Conservation (phyloP, 148 eudicot species). For the Rheum nobile region DNA sequence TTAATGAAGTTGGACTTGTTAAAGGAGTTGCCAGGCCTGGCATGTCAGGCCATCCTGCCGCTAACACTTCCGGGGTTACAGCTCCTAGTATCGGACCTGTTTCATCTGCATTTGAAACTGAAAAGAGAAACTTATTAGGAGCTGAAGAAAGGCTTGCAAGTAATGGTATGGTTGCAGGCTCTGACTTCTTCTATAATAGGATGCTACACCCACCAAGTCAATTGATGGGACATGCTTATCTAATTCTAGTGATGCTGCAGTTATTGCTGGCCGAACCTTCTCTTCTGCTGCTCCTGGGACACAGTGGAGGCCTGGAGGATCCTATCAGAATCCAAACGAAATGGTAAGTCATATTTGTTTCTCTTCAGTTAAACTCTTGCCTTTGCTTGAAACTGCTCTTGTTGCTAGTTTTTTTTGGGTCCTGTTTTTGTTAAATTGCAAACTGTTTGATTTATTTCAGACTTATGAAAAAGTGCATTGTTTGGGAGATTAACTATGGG, state of each 20-base stretch:
- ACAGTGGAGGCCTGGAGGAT: slow-evolving; percentile 97
- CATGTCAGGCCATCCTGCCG: slow-evolving; percentile 41
- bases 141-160: slow-evolving; percentile 74
- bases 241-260: slow-evolving; percentile 49
- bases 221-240: slow-evolving; percentile 29
- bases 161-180: slow-evolving; percentile 40
- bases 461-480: background rate
- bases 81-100: slow-evolving; percentile 44
- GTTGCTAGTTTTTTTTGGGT: background rate
- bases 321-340: slow-evolving; percentile 79
- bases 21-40: slow-evolving; percentile 57
- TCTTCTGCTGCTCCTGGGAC: slow-evolving; percentile 66
- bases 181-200: slow-evolving; percentile 30
- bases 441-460: background rate
- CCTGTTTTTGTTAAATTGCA: background rate
- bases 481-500: background rate
- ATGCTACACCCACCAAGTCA: slow-evolving; percentile 30
- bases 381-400: background rate
- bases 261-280: slow-evolving; percentile 49
- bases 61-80: slow-evolving; percentile 39
- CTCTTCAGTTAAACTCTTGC: background rate
- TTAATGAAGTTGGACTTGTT: slow-evolving; percentile 38
- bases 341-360: slow-evolving; percentile 34
- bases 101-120: slow-evolving; percentile 57
- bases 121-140: slow-evolving; percentile 61